Base-by-base conservation (phyloP, 192 early-diverging fungal species). In the Umbelopsis sp. region DNA sequence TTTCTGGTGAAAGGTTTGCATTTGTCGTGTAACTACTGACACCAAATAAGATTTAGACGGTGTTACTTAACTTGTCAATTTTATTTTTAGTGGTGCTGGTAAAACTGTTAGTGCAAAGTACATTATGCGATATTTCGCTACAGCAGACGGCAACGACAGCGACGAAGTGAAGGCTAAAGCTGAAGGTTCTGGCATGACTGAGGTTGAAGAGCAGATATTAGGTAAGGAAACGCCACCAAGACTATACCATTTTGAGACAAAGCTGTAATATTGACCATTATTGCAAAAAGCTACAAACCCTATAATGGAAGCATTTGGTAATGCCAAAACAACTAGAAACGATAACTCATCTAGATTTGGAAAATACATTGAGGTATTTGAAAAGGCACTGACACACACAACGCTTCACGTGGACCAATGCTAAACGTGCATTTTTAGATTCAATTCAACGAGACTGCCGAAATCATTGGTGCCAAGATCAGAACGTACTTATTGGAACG, bases 261-360 rank as follows among this genome's bases (percentile, higher is more conserved):
- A 21, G 8, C 9, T 29, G 45, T 14, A n/a, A 52, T 73, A 43
- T 66, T 67, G 17, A 32, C 59, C n/a, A n/a, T 22, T 73, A 41
- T 21, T 56, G 12, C 47, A 41, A 29, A 44, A 81, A 81, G 91
- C 97, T 5, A 99, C 96, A 21, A 99, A 99, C 81, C 97, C 97
- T 17, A 97, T 99, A 77, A 96, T 98, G 87, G 97, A 99, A 89
- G 92, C 97, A 62, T 99, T 99, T 77, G 97, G 97, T 72, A 99
- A 99, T 82, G 96, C 97, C 53, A 99, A 99, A 81, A 99, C 97
- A 24, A 99, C 97, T 6, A 84, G 97, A 74, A 99, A 99, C 84
- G 97, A 99, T 83, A 99, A 99, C 83, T 89, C 86, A 56, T 98
- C 96, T 59, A 91, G 97, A 20, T 99, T 99, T 75, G 97, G 97